Percentiles rank a stretch among this genome's conserved stretches.
These are phyloP conservation scores for Moniliella sp. DNA, from an alignment of 1,284 basidiomycete genomes.

Conservation along the genomic window DNA sequence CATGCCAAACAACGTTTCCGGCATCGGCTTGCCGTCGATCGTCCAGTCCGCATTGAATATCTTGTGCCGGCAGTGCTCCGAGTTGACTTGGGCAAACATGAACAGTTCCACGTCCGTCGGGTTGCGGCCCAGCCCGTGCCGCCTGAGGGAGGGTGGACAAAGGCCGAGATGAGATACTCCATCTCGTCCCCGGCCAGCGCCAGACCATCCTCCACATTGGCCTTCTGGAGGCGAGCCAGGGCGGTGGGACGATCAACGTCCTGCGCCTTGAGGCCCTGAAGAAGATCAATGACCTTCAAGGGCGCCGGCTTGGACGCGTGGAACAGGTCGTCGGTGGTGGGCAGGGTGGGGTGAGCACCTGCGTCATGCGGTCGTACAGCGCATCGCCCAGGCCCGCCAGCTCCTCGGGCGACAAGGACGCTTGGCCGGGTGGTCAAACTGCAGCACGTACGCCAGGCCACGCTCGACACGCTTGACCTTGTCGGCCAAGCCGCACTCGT, in stretches of 20 bases:
- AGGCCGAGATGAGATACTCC: constrained; percentile 73
- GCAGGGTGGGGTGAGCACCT: constrained; percentile 16
- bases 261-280: constrained; percentile 23
- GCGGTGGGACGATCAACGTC: constrained; percentile 16
- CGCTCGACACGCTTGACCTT: constrained; percentile 45
- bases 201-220: constrained; percentile 68
- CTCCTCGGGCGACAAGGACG: constrained; percentile 7
- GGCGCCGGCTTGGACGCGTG: constrained; percentile 47
- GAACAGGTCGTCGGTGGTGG: constrained; percentile 47
- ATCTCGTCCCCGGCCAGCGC: constrained; percentile 78
- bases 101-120: constrained; percentile 85
- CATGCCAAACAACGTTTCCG: constrained; percentile 79
- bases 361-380: background rate
- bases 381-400: constrained; percentile 2
- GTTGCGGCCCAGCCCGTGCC: constrained; percentile 25
- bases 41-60: constrained; percentile 98
- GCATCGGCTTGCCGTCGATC: constrained; percentile 50
- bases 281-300: constrained; percentile 47
- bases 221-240: constrained; percentile 41
- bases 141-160: constrained; percentile 47
- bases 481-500: constrained; percentile 46
- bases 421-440: constrained; percentile 35
- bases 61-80: constrained; percentile 97
- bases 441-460: constrained; percentile 38
- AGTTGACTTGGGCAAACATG: constrained; percentile 99